Evolutionary conservation across 2,329 filamentous ascomycete species (phyloP), one percentile per base, ranked within the genome.

Genomic region (Trichophyton benhamiae): DNA sequence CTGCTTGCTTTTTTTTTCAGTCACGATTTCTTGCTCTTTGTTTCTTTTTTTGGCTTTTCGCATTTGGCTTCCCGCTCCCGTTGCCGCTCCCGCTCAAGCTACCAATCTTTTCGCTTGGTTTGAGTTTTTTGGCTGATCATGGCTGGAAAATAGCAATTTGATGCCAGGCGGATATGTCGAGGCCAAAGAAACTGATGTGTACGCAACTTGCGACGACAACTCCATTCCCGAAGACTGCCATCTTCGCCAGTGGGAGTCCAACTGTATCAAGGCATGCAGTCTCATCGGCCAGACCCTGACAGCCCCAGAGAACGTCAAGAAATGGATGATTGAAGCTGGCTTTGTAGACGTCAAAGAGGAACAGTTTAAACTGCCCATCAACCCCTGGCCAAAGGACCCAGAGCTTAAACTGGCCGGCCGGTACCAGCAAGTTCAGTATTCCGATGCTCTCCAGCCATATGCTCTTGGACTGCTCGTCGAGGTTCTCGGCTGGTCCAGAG

Each of bases 341-440:
- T 85, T 83, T 62, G 75, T 80, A 2, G 80, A 85, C 60, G 77
- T 86, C 9, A 73, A 80, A 55, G 78, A 82, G 64, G 74, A 76
- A 25, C 64, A 65, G 46, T 64, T 65, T 52, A 62, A 58, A 20
- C 36, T 70, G n/a, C 70, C 70, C 5, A 67, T 71, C 30, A 69
- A 69, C 27, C 53, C 65, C 8, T 71, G 70, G 70, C 62, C 70
- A 8, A 68, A 67, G 57, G 66, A 70, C 30, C 41, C 53, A 25
- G 60, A 59, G 44, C 42, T 57, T 7, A 59, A 61, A 11, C 30
- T 49, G 13, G 41, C 46, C 55, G 59, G 59, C 15, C 27, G 44
- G 20, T 60, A 55, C 27, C 59, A 60, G 59, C 25, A 41, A 3
- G 33, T 57, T 9, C 59, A 60, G 33, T 60, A 60, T 17, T 20